Evolutionary conservation across 345 rosid genomes (phyloP).

Genomic region (Populus davidiana): DNA sequence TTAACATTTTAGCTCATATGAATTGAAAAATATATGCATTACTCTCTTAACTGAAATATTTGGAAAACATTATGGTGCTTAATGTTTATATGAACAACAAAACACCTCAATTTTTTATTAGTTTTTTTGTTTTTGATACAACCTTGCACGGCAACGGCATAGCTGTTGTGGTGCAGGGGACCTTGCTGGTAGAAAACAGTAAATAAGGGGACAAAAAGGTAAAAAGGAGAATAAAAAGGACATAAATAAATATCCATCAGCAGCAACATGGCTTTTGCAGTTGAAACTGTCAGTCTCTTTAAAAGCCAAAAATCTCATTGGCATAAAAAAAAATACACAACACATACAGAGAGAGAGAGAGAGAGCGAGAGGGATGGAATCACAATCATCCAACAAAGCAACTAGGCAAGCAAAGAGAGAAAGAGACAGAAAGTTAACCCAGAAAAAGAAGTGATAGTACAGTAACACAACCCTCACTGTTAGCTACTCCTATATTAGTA

Average conservation of each 20-base stretch:
- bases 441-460: slow-evolving; percentile 4
- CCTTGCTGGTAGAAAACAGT: not conserved
- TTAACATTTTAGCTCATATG: no score
- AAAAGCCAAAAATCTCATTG: slow-evolving; percentile 4
- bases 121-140: no score
- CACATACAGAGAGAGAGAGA: not conserved
- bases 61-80: no score
- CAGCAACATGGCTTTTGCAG: slow-evolving; percentile 15
- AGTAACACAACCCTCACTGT: not conserved
- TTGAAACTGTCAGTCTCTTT: slow-evolving; percentile 17
- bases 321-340: not conserved
- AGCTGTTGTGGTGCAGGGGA: not conserved
- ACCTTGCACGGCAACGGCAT: not conserved
- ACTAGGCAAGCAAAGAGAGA: not conserved
- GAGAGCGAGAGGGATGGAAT: not conserved
- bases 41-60: no score
- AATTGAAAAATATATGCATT: no score
- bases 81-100: no score
- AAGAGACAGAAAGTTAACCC: slow-evolving; percentile 3
- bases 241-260: not conserved
- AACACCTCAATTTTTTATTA: no score
- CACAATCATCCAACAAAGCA: not conserved
- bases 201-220: slow-evolving; percentile 8
- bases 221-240: not conserved
- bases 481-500: not conserved